These are phyloP conservation scores for Neurospora pannonica DNA, from an alignment of 495 filamentous ascomycete species.

Conservation along the genomic window DNA sequence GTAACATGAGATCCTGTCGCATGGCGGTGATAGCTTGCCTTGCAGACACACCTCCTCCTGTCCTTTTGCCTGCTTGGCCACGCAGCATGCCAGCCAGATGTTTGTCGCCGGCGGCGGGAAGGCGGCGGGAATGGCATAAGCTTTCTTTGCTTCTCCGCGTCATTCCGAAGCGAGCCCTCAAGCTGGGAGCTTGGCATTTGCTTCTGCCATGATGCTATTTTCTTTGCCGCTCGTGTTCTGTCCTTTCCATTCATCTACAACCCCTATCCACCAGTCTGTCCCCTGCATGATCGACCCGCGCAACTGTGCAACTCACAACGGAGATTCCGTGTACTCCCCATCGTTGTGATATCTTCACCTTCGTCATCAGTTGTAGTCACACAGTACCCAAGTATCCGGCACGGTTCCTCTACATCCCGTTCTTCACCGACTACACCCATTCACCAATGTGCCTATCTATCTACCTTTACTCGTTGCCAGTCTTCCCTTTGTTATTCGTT, in stretches of 20 bases:
- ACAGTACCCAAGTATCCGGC: background rate
- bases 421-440: background rate
- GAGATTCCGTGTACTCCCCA: background rate
- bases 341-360: background rate
- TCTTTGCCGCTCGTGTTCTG: background rate
- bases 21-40: background rate
- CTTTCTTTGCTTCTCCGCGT: background rate
- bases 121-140: background rate
- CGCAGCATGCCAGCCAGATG: background rate
- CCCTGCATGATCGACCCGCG: background rate
- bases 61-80: background rate
- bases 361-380: background rate
- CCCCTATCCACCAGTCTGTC: background rate
- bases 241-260: background rate
- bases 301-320: background rate
- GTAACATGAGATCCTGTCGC: background rate
- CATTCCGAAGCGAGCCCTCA: background rate
- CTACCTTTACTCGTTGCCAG: background rate
- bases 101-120: background rate
- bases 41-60: background rate
- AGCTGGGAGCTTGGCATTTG: background rate
- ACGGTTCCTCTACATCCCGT: background rate
- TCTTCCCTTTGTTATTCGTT: background rate
- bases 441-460: background rate
- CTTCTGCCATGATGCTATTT: background rate